Percentiles rank a stretch among this genome's conserved stretches.
Evolutionary conservation across 2,329 filamentous ascomycete species (phyloP).

Genomic region (Neonectria neomacrospora): DNA sequence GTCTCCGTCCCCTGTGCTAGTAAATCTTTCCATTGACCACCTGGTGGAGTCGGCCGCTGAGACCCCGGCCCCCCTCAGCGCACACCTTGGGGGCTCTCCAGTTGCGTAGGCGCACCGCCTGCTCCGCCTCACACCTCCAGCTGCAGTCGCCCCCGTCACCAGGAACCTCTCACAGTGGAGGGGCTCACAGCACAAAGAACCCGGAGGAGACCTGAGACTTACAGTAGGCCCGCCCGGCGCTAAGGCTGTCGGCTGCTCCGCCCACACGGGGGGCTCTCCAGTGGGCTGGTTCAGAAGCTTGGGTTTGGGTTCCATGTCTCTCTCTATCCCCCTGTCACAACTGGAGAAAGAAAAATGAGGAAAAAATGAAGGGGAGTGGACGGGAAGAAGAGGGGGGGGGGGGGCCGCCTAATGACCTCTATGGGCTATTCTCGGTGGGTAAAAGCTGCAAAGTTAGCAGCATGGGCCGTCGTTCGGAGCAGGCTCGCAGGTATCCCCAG

Average conservation of each 20-base stretch:
- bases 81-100: not conserved
- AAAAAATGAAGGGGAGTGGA: not conserved
- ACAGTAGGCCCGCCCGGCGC: not conserved
- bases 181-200: not conserved
- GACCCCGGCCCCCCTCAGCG: no score
- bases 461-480: not conserved
- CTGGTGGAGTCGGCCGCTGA: no score
- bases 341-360: not conserved
- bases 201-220: not conserved
- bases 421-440: not conserved
- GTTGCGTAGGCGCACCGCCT: no score
- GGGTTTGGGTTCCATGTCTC: no score
- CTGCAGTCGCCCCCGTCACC: not conserved
- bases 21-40: not conserved
- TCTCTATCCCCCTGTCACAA: not conserved
- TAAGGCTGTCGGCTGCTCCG: not conserved
- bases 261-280: not conserved
- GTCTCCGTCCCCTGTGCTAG: not conserved
- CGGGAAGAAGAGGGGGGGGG: not conserved
- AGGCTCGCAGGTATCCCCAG: no score
- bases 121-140: not conserved
- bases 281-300: conserved; percentile 8
- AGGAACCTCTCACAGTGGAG: not conserved
- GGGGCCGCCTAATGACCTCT: not conserved
- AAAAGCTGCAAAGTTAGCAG: not conserved